A percentile compares a stretch with the other conserved stretches of the same genome.
These are phyloP conservation scores for Yamadazyma conglobata DNA, from an alignment of 1,139 yeast genomes.

Conservation along the genomic window DNA sequence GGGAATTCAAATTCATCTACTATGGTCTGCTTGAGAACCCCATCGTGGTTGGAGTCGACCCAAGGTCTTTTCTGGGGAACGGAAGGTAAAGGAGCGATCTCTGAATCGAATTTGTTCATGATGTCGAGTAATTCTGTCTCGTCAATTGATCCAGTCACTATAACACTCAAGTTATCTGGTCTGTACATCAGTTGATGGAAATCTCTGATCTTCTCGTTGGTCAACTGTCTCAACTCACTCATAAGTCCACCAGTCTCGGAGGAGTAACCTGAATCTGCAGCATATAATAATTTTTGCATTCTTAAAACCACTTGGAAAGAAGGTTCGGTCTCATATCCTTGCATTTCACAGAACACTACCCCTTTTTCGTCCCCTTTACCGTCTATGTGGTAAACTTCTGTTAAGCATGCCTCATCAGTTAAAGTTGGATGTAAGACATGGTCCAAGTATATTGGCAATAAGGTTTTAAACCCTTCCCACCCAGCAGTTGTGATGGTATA, in stretches of 20 bases:
- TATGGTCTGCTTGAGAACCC: conserved; percentile 37
- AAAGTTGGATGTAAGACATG: conserved; percentile 83
- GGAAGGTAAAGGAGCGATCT: conserved; percentile 41
- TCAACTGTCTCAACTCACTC: conserved; percentile 67
- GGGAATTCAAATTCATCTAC: conserved; percentile 71
- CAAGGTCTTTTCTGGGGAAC: conserved; percentile 63
- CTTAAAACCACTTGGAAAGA: conserved; percentile 66
- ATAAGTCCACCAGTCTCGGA: conserved; percentile 94
- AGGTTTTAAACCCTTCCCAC: conserved; percentile 86
- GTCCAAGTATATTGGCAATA: conserved; percentile 87
- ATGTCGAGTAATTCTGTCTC: conserved; percentile 61
- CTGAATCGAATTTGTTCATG: conserved; percentile 62
- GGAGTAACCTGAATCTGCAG: conserved; percentile 69
- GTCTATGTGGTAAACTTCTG: conserved; percentile 94
- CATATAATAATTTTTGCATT: conserved; percentile 60
- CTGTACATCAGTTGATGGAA: conserved; percentile 74
- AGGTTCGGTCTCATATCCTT: conserved; percentile 82
- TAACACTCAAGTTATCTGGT: conserved; percentile 79
- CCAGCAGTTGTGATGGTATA: conserved; percentile 92
- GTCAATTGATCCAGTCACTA: conserved; percentile 81
- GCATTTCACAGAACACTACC: conserved; percentile 97
- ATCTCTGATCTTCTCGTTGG: conserved; percentile 67
- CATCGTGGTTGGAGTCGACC: conserved; percentile 61
- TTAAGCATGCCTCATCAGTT: conserved; percentile 84
- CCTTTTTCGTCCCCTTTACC: conserved; percentile 92